A percentile compares a stretch with the other conserved stretches of the same genome.
These are phyloP conservation scores for Hemisphaericaspora xylanilytica DNA, from an alignment of 1,139 yeast genomes.

Conservation along the genomic window DNA sequence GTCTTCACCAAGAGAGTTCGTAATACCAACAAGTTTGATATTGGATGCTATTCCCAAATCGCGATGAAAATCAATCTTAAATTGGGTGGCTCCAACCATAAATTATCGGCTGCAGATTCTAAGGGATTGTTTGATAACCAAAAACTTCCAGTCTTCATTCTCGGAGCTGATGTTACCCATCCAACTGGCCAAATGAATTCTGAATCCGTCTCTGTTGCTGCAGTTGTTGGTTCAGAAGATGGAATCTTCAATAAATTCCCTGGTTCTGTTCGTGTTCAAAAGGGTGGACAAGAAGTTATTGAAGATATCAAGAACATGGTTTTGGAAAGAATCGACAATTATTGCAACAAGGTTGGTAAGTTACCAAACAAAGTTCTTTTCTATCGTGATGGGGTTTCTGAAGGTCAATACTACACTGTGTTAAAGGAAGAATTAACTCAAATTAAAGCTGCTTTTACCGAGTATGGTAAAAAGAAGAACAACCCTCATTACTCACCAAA, in stretches of 20 bases:
- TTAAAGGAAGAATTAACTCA: slow-evolving; percentile 14
- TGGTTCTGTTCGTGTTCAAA: slow-evolving; percentile 13
- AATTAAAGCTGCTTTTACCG: slow-evolving; percentile 12
- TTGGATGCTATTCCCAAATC: slow-evolving; percentile 13
- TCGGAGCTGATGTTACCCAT: slow-evolving; percentile 16
- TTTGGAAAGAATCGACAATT: slow-evolving; percentile 13
- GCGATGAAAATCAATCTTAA: slow-evolving; percentile 15
- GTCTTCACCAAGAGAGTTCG: slow-evolving; percentile 11
- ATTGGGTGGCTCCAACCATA: slow-evolving; percentile 15
- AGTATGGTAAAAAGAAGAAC: slow-evolving; percentile 11
- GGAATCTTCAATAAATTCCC: slow-evolving; percentile 14
- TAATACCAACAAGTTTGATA: slow-evolving; percentile 9
- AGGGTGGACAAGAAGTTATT: slow-evolving; percentile 14
- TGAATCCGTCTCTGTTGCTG: slow-evolving; percentile 14
- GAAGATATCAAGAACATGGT: slow-evolving; percentile 13
- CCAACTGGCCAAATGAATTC: slow-evolving; percentile 11
- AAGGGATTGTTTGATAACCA: slow-evolving; percentile 10
- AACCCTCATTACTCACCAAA: slow-evolving; percentile 10
- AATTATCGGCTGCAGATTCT: slow-evolving; percentile 10
- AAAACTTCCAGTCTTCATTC: slow-evolving; percentile 12
- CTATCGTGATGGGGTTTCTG: slow-evolving; percentile 17
- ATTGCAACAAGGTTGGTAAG: slow-evolving; percentile 10
- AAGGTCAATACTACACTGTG: slow-evolving; percentile 15
- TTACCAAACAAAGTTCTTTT: slow-evolving; percentile 13
- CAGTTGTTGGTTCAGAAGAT: slow-evolving; percentile 16